Conservation (phyloP, 306 rosid species). For the Medicago truncatula region DNA sequence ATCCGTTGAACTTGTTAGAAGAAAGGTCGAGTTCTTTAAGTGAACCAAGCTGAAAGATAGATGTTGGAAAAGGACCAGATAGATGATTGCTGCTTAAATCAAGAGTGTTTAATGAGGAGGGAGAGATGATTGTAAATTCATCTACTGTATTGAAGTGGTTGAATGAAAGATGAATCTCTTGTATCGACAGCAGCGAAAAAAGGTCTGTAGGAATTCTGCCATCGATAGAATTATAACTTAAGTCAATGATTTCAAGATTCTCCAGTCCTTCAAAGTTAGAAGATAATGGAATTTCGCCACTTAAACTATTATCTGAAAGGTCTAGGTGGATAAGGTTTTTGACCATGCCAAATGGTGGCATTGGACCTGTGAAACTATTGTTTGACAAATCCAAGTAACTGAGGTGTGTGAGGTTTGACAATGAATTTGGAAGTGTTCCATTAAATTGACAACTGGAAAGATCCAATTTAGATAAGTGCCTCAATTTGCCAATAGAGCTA, state of each 20-base stretch:
- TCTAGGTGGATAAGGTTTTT: too few relatives aligned
- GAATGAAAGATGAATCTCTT: slow-evolving; percentile 12
- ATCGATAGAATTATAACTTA: too few relatives aligned
- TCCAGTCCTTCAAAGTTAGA: too few relatives aligned
- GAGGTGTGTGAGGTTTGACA: slow-evolving; percentile 17
- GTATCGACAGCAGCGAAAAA: too few relatives aligned
- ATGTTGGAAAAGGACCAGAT: slow-evolving; percentile 53
- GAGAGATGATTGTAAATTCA: slow-evolving; percentile 20
- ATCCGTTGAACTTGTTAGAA: slow-evolving; percentile 61
- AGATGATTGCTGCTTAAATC: slow-evolving; percentile 55
- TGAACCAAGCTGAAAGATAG: slow-evolving; percentile 41
- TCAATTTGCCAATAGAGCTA: background rate
- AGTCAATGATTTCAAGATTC: too few relatives aligned
- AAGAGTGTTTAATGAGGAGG: slow-evolving; percentile 43
- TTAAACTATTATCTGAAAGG: too few relatives aligned
- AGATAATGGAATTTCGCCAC: too few relatives aligned
- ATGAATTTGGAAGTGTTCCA: background rate
- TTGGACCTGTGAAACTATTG: too few relatives aligned
- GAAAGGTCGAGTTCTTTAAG: slow-evolving; percentile 56
- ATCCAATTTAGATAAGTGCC: background rate
- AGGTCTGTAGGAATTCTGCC: too few relatives aligned
- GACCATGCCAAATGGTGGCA: too few relatives aligned
- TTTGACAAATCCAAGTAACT: too few relatives aligned
- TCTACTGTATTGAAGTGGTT: background rate
- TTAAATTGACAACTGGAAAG: background rate